phyloP scores from a whole-genome alignment of 192 early-diverging fungal species.

The Lobosporangium transversale region DNA sequence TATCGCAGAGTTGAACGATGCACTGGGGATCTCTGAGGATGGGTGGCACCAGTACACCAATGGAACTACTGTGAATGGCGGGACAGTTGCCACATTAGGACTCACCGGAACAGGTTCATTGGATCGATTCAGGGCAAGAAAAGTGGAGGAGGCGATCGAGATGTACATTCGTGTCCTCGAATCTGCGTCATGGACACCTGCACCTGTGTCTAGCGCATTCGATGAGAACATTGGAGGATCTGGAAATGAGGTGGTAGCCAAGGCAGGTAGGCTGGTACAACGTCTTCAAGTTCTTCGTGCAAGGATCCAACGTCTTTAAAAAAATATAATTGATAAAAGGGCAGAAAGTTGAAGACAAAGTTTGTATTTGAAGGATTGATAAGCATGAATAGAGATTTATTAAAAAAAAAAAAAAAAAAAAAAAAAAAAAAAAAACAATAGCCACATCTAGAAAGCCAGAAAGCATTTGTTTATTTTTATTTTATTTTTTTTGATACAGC shows the following conservation, averaged over 20 bases:
- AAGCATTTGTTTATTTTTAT: no score
- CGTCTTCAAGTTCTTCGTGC: slow-evolving; percentile 30
- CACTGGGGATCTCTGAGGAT: slow-evolving; percentile 26
- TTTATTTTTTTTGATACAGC: no score
- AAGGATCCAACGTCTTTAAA: slow-evolving; percentile 21
- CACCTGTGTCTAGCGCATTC: slow-evolving; percentile 23
- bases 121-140: slow-evolving; percentile 36
- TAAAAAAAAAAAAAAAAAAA: slow-evolving; percentile 4
- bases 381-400: background rate
- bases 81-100: slow-evolving; percentile 4
- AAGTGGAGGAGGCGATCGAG: slow-evolving; percentile 31
- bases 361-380: no score
- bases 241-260: slow-evolving; percentile 12
- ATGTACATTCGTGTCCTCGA: slow-evolving; percentile 42
- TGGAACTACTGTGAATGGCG: background rate
- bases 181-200: slow-evolving; percentile 46
- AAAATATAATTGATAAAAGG: no score
- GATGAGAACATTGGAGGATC: slow-evolving; percentile 44
- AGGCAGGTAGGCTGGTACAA: slow-evolving; percentile 28
- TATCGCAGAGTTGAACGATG: slow-evolving; percentile 37
- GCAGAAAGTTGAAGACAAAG: no score
- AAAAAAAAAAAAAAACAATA: background rate
- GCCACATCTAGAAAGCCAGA: background rate
- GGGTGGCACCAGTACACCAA: slow-evolving; percentile 11
- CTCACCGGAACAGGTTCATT: slow-evolving; percentile 18